These are phyloP conservation scores for Fomitiporia mediterranea DNA, from an alignment of 1,284 basidiomycete species.

Conservation along the genomic window DNA sequence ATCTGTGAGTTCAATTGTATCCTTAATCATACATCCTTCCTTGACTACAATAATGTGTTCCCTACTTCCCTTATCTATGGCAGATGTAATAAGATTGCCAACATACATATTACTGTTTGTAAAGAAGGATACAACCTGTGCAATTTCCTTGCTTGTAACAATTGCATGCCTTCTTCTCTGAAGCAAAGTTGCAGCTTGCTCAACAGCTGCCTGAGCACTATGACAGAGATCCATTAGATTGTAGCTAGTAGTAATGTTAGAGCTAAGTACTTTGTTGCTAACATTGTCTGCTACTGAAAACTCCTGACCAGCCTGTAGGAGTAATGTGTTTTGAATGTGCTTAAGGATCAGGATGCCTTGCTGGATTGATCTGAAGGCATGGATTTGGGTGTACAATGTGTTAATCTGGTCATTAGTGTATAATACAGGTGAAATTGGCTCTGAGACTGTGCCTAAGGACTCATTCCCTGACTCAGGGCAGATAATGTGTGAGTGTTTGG, in stretches of 20 bases:
- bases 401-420: no score
- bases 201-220: conserved; percentile 95
- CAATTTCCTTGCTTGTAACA: conserved; percentile 96
- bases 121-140: conserved; percentile 96
- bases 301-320: no score
- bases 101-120: conserved; percentile 95
- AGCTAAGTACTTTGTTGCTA: no score
- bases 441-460: no score
- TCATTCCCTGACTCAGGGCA: no score
- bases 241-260: conserved; percentile 98
- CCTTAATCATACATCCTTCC: conserved; percentile 96
- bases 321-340: no score
- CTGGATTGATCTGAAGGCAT: no score
- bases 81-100: conserved; percentile 93
- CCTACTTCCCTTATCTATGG: conserved; percentile 99
- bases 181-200: conserved; percentile 91
- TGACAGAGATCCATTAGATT: conserved; percentile 99
- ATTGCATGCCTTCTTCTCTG: conserved; percentile 88
- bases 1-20: conserved; percentile 99
- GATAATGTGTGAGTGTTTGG: no score
- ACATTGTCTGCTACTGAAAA: no score
- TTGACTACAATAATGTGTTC: conserved; percentile 99
- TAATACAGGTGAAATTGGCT: no score
- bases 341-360: no score
- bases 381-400: no score